Evolutionary conservation across 768 basidiomycete genomes (phyloP), one percentile per base, ranked within the genome.

Genomic region (Kwoniella mangroviensis): DNA sequence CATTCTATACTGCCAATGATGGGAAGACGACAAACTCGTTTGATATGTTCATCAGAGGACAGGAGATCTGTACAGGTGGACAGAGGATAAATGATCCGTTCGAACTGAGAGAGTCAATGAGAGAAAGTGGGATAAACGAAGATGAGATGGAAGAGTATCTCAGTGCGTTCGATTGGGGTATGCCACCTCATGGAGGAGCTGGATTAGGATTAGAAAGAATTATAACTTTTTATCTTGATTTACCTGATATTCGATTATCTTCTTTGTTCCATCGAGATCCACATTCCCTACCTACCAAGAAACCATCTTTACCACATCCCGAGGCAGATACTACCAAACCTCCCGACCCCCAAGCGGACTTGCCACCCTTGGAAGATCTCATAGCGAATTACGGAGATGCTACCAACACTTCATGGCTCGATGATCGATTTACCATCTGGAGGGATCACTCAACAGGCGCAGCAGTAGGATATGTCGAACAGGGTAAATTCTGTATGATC

Each of bases 1-100:
- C 95, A 3, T 98, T 98, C 85, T 98, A 98, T 84, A 98, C 95
- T 57, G 97, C 97, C 94, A 86, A 88, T 67, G 91, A 96, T 82
- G 89, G 91, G 1, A 93, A 94, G 75, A 75, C 79, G 71, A 65
- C 96, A 49, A 97, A 98, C 84, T 97, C 95, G 21, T 98, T 98
- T 82, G 95, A 98, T 85, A 97, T 98, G 85, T 98, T 98, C 87
- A 94, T 98, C 91, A 89, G 95, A 24, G 95, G 95, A 13, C 94
- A 98, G 84, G 95, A 98, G 83, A 97, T 98, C 78, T 87, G 97
- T 52, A 97, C 96, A 1, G 95, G 95, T 17, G 95, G 94, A 21
- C 95, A 98, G 83, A 93, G 96, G 84, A 90, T 98, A 66, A 94
- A 97, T 84, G 93, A 96, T 73, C 87, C 95, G 5, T 82, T 84